Base-by-base conservation (phyloP, 129 eudicot species). In the Apium graveolens region DNA sequence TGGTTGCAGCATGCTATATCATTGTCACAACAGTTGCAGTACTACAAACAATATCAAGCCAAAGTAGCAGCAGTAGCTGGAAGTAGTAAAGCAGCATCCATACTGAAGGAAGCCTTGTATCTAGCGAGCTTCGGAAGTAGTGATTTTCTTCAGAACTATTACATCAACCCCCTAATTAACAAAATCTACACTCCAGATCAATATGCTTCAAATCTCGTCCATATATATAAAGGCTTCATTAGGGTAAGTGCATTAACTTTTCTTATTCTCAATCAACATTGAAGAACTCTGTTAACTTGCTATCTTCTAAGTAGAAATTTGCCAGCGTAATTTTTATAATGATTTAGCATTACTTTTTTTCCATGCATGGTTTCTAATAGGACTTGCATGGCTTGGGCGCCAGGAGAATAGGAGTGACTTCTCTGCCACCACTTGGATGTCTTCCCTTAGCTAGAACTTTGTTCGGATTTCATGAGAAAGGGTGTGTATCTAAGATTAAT, bases 361-460 rank as follows among this genome's bases (percentile, higher is more conserved):
- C 26, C 3, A 20, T 20, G 45, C 3, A 20, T 20, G 45, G 13
- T 26, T 69, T 37, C 34, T 27, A 65, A 69, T 89, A 94, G 98
- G 86, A 85, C 51, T 69, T 94, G 82, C 76, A 94, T 74, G 87
- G 91, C 35, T 68, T 84, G 75, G 98, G 98, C 81, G 98, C 97
- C 7, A 89, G 98, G 76, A 85, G 88, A 83, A 88, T 94, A 16
- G 98, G 98, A 57, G 96, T 86, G 80, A 94, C 98, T 41, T 91
- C 98, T 39, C 91, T 94, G 45, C 96, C 98, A 45, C 98, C 98
- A 53, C 49, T 91, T 73, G 98, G 98, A 32, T 94, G 98, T 41
- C 83, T 94, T 34, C 97, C 98, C 0, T 90, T 91, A 41, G 87
- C 92, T 12, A 79, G 88, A 76, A 94, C 98, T 5, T 42, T 91